Base-by-base conservation (phyloP, 164 flowering plant species). In the Magnolia changhungtana region DNA sequence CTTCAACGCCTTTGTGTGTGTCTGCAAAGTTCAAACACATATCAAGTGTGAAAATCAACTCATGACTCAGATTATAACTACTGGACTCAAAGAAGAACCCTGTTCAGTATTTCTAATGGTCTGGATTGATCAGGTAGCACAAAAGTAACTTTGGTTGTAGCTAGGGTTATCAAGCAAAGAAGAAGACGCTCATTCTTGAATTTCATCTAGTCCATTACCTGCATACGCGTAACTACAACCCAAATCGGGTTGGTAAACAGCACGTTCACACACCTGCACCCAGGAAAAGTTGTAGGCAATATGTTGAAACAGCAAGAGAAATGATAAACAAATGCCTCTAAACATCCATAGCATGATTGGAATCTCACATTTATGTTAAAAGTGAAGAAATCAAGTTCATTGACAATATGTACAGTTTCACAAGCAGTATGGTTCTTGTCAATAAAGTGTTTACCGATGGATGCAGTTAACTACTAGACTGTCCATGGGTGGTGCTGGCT, bases 211-310 rank as follows among this genome's bases (percentile, higher is more conserved):
- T 45, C 24, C 31, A 16, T 80, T 84, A 95, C 99, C 97, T 95
- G 98, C 99, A 93, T 93, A 51, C 99, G 95, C 1, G 98, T 94
- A 71, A 95, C 99, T 75, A 95, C 92, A 37, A 95, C 92, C 99
- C 99, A 95, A 72, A 93, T 95, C 51, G 99, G 99, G 74, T 90
- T 95, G 52, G 98, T 95, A 86, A 95, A 74, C 84, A 95, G 86
- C 84, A 93, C 98, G 82, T 95, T 95, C 74, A 90, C 87, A 80
- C 98, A 95, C 90, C 99, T 93, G 75, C 74, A 82, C 24, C 49
- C 6, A 75, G 31, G 2, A 59, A 78, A 82, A 27, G 14, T 66
- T 13, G 21, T 21, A 72, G 50, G 63, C 20, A 23, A 51, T 24
- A 70, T 21, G 45, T 37, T 13, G 18, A 13, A 21, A 64, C 67